Percentiles rank a stretch among this genome's conserved stretches.
Evolutionary conservation across 306 rosid species (phyloP).

Genomic region (Castanea crenata): DNA sequence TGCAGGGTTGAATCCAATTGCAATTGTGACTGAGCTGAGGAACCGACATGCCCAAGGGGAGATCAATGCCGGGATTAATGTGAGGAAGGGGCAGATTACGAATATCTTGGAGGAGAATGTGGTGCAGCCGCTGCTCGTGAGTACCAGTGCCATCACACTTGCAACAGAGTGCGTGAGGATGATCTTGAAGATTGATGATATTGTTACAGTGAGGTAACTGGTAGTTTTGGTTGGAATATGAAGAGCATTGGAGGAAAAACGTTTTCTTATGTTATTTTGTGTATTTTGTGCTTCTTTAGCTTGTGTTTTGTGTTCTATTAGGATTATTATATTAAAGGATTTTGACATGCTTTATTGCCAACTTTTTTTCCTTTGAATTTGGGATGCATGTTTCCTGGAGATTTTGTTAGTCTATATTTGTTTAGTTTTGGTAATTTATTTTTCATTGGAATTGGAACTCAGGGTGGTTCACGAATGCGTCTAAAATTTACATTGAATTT

Average conservation of each 20-base stretch:
- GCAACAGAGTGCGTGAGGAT: slow-evolving; percentile 98
- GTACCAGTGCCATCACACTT: slow-evolving; percentile 90
- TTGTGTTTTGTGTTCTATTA: slow-evolving; percentile 12
- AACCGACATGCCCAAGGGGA: slow-evolving; percentile 96
- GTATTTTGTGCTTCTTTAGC: slow-evolving; percentile 3
- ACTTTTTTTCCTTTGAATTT: slow-evolving; percentile 3
- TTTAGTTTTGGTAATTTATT: not conserved
- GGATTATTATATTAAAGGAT: slow-evolving; percentile 15
- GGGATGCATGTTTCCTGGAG: slow-evolving; percentile 12
- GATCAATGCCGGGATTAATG: slow-evolving; percentile 91
- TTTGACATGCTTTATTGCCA: slow-evolving; percentile 24
- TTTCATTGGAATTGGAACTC: not conserved
- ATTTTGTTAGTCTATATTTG: slow-evolving; percentile 15
- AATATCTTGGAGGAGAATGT: slow-evolving; percentile 99
- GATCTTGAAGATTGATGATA: slow-evolving; percentile 99
- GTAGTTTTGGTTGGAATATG: slow-evolving; percentile 20
- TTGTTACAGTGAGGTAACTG: slow-evolving; percentile 85
- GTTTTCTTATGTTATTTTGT: slow-evolving; percentile 11
- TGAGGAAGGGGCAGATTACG: slow-evolving; percentile 99
- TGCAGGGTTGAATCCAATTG: slow-evolving; percentile 92
- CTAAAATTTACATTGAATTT: not conserved
- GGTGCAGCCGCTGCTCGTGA: slow-evolving; percentile 98
- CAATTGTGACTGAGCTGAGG: slow-evolving; percentile 95
- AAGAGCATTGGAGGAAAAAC: not conserved
- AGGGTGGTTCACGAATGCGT: not conserved